phyloP scores from a whole-genome alignment of 306 rosid species.

The Phaseolus lunatus region DNA sequence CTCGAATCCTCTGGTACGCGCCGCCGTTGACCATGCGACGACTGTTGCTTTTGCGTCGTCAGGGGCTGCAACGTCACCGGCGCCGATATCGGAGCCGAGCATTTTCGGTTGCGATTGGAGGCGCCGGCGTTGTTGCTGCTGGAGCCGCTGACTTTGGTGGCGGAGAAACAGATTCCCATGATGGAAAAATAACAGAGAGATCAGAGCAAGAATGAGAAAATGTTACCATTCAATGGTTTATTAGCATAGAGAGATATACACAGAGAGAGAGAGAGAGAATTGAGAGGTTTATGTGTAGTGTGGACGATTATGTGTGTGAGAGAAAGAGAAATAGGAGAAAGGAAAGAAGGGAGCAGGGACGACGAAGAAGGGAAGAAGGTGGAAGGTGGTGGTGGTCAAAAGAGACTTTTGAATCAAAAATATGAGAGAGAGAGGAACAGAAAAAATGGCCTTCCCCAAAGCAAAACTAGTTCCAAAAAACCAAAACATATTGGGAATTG shows the following conservation, averaged over 20 bases:
- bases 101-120: slow-evolving; percentile 47
- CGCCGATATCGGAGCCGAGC: not conserved
- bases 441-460: not conserved
- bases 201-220: slow-evolving; percentile 42
- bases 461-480: slow-evolving; percentile 15
- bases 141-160: slow-evolving; percentile 65
- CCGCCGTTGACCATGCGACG: slow-evolving; percentile 43
- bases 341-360: slow-evolving; percentile 69
- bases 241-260: not conserved
- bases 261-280: not conserved
- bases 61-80: not conserved
- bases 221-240: slow-evolving; percentile 10
- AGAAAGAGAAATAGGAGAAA: slow-evolving; percentile 21
- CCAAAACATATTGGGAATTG: not conserved
- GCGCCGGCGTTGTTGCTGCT: slow-evolving; percentile 49
- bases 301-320: not conserved
- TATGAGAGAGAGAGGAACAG: not conserved
- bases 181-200: slow-evolving; percentile 29
- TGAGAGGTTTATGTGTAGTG: not conserved
- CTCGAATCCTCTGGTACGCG: slow-evolving; percentile 48
- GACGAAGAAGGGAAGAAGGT: slow-evolving; percentile 82
- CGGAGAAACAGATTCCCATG: slow-evolving; percentile 72
- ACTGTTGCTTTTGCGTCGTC: slow-evolving; percentile 15
- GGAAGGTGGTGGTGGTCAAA: slow-evolving; percentile 68
- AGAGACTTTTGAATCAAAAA: slow-evolving; percentile 49